Percentiles rank a stretch among this genome's conserved stretches.
These are phyloP conservation scores for Syncephalastrum contaminatum DNA, from an alignment of 371 early-diverging fungal species.

Conservation along the genomic window DNA sequence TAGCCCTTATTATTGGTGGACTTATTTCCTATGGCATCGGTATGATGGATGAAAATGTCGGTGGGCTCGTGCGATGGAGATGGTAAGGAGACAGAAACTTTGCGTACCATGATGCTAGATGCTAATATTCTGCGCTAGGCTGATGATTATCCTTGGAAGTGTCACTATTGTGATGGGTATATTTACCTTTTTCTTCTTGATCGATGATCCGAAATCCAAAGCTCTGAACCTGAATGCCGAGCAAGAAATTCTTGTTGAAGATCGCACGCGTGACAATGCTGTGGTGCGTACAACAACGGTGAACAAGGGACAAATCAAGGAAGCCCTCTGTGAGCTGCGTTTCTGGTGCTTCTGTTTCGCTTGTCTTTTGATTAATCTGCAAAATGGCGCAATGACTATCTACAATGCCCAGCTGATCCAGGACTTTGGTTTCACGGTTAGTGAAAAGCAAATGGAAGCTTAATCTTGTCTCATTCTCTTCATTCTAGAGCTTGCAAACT, in stretches of 20 bases:
- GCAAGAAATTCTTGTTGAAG: constrained; percentile 37
- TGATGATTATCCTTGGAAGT: constrained; percentile 39
- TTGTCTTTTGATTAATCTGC: constrained; percentile 29
- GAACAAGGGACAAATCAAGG: constrained; percentile 31
- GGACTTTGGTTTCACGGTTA: constrained; percentile 38
- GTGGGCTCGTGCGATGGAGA: constrained; percentile 51
- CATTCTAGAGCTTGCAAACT: constrained; percentile 25
- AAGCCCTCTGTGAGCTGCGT: constrained; percentile 31
- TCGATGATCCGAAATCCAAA: constrained; percentile 34
- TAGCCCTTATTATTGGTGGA: constrained; percentile 61
- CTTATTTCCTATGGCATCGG: constrained; percentile 60
- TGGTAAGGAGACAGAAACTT: constrained; percentile 32
- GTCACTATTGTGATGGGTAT: constrained; percentile 24
- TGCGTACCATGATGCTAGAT: not conserved
- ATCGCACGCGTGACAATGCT: constrained; percentile 38
- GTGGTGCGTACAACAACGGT: constrained; percentile 29
- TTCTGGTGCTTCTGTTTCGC: constrained; percentile 34
- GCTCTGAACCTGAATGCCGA: constrained; percentile 30
- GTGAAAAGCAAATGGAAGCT: constrained; percentile 1
- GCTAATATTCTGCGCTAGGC: constrained; percentile 17
- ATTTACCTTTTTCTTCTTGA: constrained; percentile 30
- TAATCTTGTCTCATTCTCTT: too few relatives aligned
- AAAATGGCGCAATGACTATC: constrained; percentile 38
- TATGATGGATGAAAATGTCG: constrained; percentile 34
- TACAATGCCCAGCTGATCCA: constrained; percentile 30